A percentile compares a stretch with the other conserved stretches of the same genome.
Conservation (phyloP, 306 rosid genomes). For the Acacia crassicarpa region DNA sequence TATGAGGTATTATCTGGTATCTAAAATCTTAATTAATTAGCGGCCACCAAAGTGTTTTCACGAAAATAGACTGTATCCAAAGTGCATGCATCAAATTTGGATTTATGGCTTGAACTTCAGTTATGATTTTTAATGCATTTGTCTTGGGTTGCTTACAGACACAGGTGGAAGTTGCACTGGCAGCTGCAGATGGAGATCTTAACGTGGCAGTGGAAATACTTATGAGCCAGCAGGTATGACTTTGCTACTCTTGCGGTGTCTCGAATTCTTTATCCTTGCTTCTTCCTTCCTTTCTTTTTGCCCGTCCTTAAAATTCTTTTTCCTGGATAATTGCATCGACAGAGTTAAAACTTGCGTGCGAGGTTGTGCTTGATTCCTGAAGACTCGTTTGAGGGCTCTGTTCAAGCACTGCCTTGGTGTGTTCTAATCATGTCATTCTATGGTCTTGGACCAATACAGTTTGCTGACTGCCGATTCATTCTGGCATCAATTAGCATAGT, state of each 20-base stretch:
- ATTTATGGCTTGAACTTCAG: slow-evolving; percentile 13
- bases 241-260: slow-evolving; percentile 13
- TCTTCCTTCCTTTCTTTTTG: neutral
- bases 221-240: slow-evolving; percentile 87
- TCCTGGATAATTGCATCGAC: slow-evolving; percentile 31
- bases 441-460: slow-evolving; percentile 28
- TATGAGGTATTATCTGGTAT: no score
- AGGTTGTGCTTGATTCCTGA: slow-evolving; percentile 25
- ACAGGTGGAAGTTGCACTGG: slow-evolving; percentile 95
- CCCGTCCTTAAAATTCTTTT: slow-evolving; percentile 1
- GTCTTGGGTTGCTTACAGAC: slow-evolving; percentile 61
- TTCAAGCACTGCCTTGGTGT: slow-evolving; percentile 14
- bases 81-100: slow-evolving; percentile 24
- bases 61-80: neutral
- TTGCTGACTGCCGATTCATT: slow-evolving; percentile 29
- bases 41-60: neutral
- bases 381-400: neutral
- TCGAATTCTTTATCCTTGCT: neutral
- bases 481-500: slow-evolving; percentile 28
- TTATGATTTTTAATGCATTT: slow-evolving; percentile 29
- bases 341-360: slow-evolving; percentile 45
- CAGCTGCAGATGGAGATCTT: slow-evolving; percentile 97
- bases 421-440: neutral
- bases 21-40: neutral
- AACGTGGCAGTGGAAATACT: slow-evolving; percentile 93